Percentiles rank a stretch among this genome's conserved stretches.
phyloP scores from a whole-genome alignment of 495 filamentous ascomycete genomes.

The Aspergillus conjunctus region DNA sequence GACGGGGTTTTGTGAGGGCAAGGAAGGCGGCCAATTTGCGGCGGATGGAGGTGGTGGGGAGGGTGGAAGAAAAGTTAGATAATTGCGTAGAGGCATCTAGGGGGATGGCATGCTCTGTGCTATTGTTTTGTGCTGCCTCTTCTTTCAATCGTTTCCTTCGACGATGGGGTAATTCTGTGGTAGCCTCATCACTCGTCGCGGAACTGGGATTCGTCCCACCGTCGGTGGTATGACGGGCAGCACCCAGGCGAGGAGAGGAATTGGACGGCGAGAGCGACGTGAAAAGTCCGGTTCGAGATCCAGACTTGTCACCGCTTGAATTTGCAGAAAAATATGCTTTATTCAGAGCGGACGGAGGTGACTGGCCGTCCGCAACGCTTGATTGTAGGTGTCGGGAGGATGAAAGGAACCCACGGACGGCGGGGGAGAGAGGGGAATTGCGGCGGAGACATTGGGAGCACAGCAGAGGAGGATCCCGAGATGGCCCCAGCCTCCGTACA shows the following conservation, averaged over 20 bases:
- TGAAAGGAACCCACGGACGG: constrained; percentile 38
- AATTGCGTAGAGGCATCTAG: constrained; percentile 83
- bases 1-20: constrained; percentile 89
- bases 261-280: constrained; percentile 34
- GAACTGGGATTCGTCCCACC: constrained; percentile 11
- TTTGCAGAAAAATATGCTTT: constrained; percentile 50
- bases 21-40: constrained; percentile 82
- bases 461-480: constrained; percentile 35
- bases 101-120: constrained; percentile 54
- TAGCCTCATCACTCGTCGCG: constrained; percentile 27
- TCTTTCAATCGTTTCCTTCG: constrained; percentile 55
- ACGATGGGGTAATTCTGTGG: constrained; percentile 50
- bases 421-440: constrained; percentile 19
- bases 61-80: constrained; percentile 68
- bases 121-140: constrained; percentile 26
- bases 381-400: constrained; percentile 37
- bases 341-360: constrained; percentile 32
- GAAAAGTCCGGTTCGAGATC: constrained; percentile 29
- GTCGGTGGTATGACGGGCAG: constrained; percentile 7
- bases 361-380: constrained; percentile 32
- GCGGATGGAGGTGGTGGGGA: constrained; percentile 68
- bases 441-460: constrained; percentile 42
- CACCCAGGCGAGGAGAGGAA: constrained; percentile 16
- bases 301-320: constrained; percentile 25
- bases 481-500: constrained; percentile 36